Conservation (phyloP, 1,139 yeast species). For the Sugiyamaella pinicola region DNA sequence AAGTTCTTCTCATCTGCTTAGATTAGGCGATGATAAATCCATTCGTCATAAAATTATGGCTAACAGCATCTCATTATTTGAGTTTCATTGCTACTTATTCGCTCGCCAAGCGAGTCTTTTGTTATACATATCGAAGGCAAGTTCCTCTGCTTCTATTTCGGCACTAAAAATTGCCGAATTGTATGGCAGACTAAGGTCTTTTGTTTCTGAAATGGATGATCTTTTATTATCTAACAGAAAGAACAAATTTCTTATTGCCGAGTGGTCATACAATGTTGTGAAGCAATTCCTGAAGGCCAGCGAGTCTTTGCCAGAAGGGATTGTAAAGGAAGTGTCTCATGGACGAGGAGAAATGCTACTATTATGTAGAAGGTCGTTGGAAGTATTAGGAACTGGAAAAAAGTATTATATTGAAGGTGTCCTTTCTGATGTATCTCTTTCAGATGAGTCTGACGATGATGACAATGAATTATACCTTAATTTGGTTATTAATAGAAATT, state of each 20-base stretch:
- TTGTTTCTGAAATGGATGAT: conserved; percentile 48
- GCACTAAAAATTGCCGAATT: conserved; percentile 40
- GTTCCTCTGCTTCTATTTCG: conserved; percentile 46
- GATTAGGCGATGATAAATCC: conserved; percentile 39
- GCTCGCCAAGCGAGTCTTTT: conserved; percentile 47
- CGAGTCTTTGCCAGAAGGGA: conserved; percentile 34
- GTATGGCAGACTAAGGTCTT: conserved; percentile 41
- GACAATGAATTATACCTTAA: conserved; percentile 8
- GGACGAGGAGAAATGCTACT: conserved; percentile 46
- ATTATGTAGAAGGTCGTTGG: conserved; percentile 42
- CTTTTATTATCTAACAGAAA: conserved; percentile 35
- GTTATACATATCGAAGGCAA: conserved; percentile 35
- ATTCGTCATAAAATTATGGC: conserved; percentile 44
- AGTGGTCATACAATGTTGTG: conserved; percentile 42
- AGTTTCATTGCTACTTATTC: conserved; percentile 47
- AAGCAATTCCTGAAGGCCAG: conserved; percentile 40
- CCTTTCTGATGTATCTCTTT: conserved; percentile 45
- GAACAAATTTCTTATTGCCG: conserved; percentile 35
- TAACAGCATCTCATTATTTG: conserved; percentile 46
- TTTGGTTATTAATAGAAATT: conserved; percentile 22
- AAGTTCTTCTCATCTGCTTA: conserved; percentile 34
- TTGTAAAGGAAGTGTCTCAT: conserved; percentile 40
- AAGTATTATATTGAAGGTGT: conserved; percentile 46
- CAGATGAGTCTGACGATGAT: conserved; percentile 28
- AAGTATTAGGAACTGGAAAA: conserved; percentile 39